Percentiles rank a stretch among this genome's conserved stretches.
Evolutionary conservation across 2,329 filamentous ascomycete genomes (phyloP).

Genomic region (Colletotrichum falcatum): DNA sequence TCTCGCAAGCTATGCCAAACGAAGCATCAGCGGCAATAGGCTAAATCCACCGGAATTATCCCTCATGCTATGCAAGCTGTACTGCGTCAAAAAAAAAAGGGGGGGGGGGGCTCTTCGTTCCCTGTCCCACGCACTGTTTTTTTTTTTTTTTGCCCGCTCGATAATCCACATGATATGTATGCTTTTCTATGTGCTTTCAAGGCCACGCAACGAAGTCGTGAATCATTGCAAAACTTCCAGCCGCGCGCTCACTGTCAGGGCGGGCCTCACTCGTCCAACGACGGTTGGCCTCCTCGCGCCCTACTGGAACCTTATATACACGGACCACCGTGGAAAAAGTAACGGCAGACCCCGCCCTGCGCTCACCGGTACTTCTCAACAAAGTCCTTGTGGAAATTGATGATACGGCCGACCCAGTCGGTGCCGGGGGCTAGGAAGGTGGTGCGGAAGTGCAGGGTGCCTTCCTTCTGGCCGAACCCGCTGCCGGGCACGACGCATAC

Average conservation of each 20-base stretch:
- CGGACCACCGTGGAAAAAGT: not conserved
- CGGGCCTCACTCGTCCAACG: slow-evolving; percentile 11
- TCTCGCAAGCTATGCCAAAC: slow-evolving; percentile 34
- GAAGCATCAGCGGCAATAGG: slow-evolving; percentile 1
- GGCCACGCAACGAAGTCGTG: not conserved
- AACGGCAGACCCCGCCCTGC: not conserved
- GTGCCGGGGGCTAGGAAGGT: slow-evolving; percentile 97
- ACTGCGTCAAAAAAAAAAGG: not conserved
- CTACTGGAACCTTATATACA: not conserved
- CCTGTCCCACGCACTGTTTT: not conserved
- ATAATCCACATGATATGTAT: not conserved
- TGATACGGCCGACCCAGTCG: slow-evolving; percentile 89
- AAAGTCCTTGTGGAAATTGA: slow-evolving; percentile 92
- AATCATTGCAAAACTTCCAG: not conserved
- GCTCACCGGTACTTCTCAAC: slow-evolving; percentile 79
- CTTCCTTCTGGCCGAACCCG: slow-evolving; percentile 94
- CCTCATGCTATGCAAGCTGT: slow-evolving; percentile 4
- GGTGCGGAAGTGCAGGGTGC: slow-evolving; percentile 92
- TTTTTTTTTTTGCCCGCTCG: slow-evolving; percentile 2
- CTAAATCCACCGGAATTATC: not conserved
- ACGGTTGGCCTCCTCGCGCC: slow-evolving; percentile 19
- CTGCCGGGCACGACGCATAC: slow-evolving; percentile 93
- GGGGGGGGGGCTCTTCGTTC: not conserved
- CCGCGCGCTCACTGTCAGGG: slow-evolving; percentile 15
- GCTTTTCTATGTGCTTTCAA: not conserved